A percentile compares a stretch with the other conserved stretches of the same genome.
Conservation (phyloP, 1,284 basidiomycete genomes). For the Microbotryum scabiosae region DNA sequence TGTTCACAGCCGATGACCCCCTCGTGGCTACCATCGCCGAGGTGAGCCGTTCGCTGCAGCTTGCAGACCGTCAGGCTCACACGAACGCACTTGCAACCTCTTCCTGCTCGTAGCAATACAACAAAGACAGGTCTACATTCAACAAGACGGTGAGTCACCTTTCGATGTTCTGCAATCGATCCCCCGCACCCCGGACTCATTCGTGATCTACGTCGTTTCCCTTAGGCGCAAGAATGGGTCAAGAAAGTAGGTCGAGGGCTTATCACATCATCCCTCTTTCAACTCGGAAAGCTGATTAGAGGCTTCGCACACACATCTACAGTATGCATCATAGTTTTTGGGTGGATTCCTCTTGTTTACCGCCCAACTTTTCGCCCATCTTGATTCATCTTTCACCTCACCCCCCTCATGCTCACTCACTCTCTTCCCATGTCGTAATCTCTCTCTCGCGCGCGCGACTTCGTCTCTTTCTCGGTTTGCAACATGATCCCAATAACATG, state of each 20-base stretch:
- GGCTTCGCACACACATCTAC: too few relatives aligned
- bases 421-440: too few relatives aligned
- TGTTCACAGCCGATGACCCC: slow-evolving; percentile 31
- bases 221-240: slow-evolving; percentile 33
- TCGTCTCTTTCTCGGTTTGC: background rate
- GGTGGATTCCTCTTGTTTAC: background rate
- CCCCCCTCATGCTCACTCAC: too few relatives aligned
- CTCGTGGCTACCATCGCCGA: slow-evolving; percentile 36
- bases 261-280: background rate
- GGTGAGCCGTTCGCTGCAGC: slow-evolving; percentile 4
- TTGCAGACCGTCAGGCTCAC: too few relatives aligned
- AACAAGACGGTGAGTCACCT: slow-evolving; percentile 20
- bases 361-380: background rate
- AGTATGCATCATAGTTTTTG: background rate
- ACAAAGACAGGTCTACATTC: slow-evolving; percentile 28
- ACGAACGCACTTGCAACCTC: too few relatives aligned
- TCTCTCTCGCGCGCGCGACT: too few relatives aligned
- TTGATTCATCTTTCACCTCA: background rate
- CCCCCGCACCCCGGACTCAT: background rate
- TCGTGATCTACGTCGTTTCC: background rate
- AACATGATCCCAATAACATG: background rate
- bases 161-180: background rate
- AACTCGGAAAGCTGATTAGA: background rate
- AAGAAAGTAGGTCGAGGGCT: slow-evolving; percentile 27
- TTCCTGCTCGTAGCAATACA: slow-evolving; percentile 13